Evolutionary conservation across 805 yeast species (phyloP), one percentile per base, ranked within the genome.

Genomic region (Wickerhamomyces tratensis): DNA sequence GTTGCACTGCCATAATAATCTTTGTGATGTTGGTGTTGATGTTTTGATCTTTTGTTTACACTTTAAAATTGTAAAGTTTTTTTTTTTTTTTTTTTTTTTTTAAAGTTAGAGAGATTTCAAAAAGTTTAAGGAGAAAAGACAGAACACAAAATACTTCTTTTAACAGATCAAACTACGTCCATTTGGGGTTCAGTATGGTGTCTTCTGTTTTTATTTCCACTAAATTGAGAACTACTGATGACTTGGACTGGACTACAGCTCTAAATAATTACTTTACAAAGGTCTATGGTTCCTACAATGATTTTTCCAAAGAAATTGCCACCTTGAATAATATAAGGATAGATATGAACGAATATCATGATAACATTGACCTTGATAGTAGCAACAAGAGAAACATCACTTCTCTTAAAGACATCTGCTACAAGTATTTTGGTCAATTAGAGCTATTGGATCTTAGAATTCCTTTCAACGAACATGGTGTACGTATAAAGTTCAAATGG

Each of bases 381-480:
- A 20, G 20, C 20, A 4, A 20, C 20, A 20, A 20, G 20, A 20
- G 20, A 20, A 64, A 64, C 25, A 74, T 68, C 43, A 43, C 40
- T 6, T 63, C 67, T 0, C 77, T 81, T 1, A 63, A 78, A 35
- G 77, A 74, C 47, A 51, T 79, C 15, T 70, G 79, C 49, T 79
- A 76, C 56, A 72, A 74, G 42, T 91, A 91, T 60, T 87, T 79
- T 55, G 85, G 86, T 13, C 93, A 82, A 57, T 59, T 93, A 47
- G 96, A 89, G 54, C 73, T 86, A 11, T 63, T 93, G 39, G 88
- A 84, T 47, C 62, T 86, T 49, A 68, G 97, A 41, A 60, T 91
- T 20, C 93, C 96, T 1, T 70, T 79, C 44, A 69, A 68, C 41
- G 64, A 72, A n/a, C 61, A 65, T 5, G 74, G 70, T n/a, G 71